Percentiles rank a stretch among this genome's conserved stretches.
Conservation (phyloP, 768 basidiomycete species). For the Lyophyllum semitale region DNA sequence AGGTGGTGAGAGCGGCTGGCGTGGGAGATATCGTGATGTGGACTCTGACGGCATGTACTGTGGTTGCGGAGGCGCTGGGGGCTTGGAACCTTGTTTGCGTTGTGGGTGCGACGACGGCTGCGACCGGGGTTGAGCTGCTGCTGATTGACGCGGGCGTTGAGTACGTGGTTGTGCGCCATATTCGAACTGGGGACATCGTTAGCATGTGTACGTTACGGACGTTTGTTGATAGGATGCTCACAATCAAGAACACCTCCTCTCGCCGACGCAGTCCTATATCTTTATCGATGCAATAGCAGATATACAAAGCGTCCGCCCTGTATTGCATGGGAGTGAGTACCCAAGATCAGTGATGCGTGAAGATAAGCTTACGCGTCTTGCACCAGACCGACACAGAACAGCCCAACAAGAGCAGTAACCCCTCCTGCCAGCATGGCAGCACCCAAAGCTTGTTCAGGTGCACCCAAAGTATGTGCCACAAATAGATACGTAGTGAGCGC, state of each 20-base stretch:
- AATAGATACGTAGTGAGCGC: slow-evolving; percentile 84
- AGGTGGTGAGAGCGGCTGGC: slow-evolving; percentile 25
- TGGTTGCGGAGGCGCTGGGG: slow-evolving; percentile 14
- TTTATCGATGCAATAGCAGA: slow-evolving; percentile 54
- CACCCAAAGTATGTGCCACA: slow-evolving; percentile 76
- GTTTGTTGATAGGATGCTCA: slow-evolving; percentile 22
- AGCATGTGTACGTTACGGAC: slow-evolving; percentile 4
- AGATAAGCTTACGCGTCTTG: slow-evolving; percentile 53
- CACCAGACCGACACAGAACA: slow-evolving; percentile 82
- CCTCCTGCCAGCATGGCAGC: slow-evolving; percentile 78
- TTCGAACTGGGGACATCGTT: slow-evolving; percentile 29
- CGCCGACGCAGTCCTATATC: slow-evolving; percentile 39
- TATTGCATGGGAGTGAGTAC: background rate
- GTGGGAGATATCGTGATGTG: slow-evolving; percentile 26
- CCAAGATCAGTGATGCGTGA: background rate
- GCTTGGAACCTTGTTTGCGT: background rate
- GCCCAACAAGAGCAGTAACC: slow-evolving; percentile 77
- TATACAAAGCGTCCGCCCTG: slow-evolving; percentile 46
- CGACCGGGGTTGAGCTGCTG: slow-evolving; percentile 1
- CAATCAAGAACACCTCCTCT: slow-evolving; percentile 43
- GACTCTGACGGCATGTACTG: slow-evolving; percentile 23
- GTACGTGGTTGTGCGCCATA: slow-evolving; percentile 24
- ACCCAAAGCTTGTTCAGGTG: slow-evolving; percentile 72
- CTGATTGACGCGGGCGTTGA: slow-evolving; percentile 10
- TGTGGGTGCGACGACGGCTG: slow-evolving; percentile 10